Base-by-base conservation (phyloP, 495 filamentous ascomycete genomes). In the Clavariopsis aquatica region DNA sequence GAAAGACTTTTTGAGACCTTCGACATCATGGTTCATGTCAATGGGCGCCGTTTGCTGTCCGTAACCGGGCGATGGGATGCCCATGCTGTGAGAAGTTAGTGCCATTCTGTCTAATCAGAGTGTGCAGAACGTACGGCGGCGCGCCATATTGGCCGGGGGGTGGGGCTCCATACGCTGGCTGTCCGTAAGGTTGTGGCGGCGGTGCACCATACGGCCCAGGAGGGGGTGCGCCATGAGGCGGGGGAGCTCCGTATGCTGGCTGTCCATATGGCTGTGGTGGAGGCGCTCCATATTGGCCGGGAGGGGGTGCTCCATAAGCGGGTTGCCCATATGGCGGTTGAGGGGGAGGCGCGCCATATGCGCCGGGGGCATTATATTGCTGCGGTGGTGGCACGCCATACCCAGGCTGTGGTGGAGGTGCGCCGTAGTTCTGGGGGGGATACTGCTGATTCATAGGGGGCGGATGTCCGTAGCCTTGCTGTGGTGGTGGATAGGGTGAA, bases 1-100 rank as follows among this genome's bases (percentile, higher is more conserved):
- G 89, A 96, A 96, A 1, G 93, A 91, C 68, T 83, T 83, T 55
- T 90, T 81, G 23, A 96, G 79, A 9, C 75, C 80, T 52, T 91
- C 83, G 0, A 90, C 89, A 60, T 95, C 84, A 1, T 75, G 71
- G 1, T 76, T 79, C 52, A 82, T 85, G 60, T 92, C 85, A 71
- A 84, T 88, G 5, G 79, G 81, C 24, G 89, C 89, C 2, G 63
- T 59, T 20, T 38, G 64, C 12, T 53, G 23, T 15, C 41, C 51
- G 51, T 71, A 71, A 2, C 65, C 68, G 4, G 58, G 55, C 17
- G 68, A 67, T 22, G 68, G 68, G 24, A 47, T 29, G 12, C 34
- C 34, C 9, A 26, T 31, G 22, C 23, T 28, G 19, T 15, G 26
- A 27, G 13, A 51, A 2, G 28, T 46, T 57, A 65, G 12, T 56